Base-by-base conservation (phyloP, 345 rosid genomes). In the Bretschneidera sinensis region DNA sequence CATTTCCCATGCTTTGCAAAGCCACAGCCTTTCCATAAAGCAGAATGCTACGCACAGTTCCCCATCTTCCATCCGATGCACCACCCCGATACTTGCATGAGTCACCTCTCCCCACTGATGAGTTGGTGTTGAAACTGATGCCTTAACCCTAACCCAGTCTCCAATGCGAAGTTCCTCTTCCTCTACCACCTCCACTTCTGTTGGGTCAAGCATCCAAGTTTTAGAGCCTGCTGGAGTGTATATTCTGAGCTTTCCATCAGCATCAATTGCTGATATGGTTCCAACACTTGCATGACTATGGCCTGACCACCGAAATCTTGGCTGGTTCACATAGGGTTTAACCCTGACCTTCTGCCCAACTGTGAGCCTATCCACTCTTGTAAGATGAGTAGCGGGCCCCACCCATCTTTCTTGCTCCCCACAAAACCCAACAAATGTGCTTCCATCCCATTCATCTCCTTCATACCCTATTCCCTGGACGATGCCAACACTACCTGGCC, bases 41-140 rank as follows among this genome's bases (percentile, higher is more conserved):
- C 97, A 88, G 74, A 86, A 90, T 16, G 86, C 74, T 43, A 90
- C 96, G 85, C 88, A 86, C 35, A 90, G 68, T 61, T 94, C 89
- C 53, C 78, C 95, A 20, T 78, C 79, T 63, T 88, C 95, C 81
- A 90, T 83, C 51, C 92, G 76, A 73, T 90, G 91, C 69, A 90
- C 85, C 58, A 94, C 97, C 51, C 99, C 99, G 0, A 82, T 74
- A 82, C 97, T 94, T 3, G 88, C 79, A 75, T 86, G 95, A 68
- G 68, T 86, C 64, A 88, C 99, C 68, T 90, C 99, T 57, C 99
- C 99, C 97, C 97, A 90, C 63, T 94, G 97, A 75, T 90, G 79
- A 22, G 80, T 76, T 24, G 99, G 99, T 59, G 81, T 77, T 21
- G 91, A 66, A 57, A 90, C 75, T 5, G 89, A 75, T 15, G 79